Percentiles rank a stretch among this genome's conserved stretches.
Evolutionary conservation across 2,329 filamentous ascomycete genomes (phyloP).

Genomic region (Nannizzia gypsea): DNA sequence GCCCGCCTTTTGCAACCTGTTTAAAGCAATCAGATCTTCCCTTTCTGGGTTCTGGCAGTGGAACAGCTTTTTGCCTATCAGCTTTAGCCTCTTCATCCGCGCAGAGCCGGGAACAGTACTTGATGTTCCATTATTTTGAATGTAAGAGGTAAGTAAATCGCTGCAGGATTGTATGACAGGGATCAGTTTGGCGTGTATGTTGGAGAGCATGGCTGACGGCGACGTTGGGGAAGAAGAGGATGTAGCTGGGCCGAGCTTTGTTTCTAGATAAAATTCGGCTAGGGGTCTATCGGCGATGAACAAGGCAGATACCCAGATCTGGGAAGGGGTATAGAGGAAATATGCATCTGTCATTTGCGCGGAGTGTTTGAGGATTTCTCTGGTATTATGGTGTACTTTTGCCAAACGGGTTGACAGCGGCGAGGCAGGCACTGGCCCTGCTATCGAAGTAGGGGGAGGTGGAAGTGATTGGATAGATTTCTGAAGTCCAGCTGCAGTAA

Average conservation of each 20-base stretch:
- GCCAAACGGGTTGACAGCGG: conserved; percentile 38
- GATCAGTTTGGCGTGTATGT: conserved; percentile 29
- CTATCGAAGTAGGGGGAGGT: conserved; percentile 32
- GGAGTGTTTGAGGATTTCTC: conserved; percentile 63
- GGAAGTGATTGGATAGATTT: conserved; percentile 23
- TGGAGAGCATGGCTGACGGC: conserved; percentile 16
- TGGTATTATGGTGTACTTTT: conserved; percentile 59
- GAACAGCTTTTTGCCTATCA: conserved; percentile 39
- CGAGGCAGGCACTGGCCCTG: conserved; percentile 13
- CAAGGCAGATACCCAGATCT: conserved; percentile 80
- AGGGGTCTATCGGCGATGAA: conserved; percentile 55
- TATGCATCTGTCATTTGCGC: conserved; percentile 88
- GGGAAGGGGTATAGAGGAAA: conserved; percentile 87
- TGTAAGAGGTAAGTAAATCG: conserved; percentile 29
- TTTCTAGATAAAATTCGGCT: conserved; percentile 34
- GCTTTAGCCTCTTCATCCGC: conserved; percentile 32
- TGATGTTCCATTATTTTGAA: conserved; percentile 8
- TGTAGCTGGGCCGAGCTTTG: conserved; percentile 27
- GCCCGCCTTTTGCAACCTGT: conserved; percentile 30
- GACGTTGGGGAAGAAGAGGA: conserved; percentile 4
- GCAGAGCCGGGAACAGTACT: conserved; percentile 19
- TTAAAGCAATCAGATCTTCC: conserved; percentile 28
- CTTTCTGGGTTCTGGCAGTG: conserved; percentile 41
- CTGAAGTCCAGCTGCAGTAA: conserved; percentile 24
- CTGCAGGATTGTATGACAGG: conserved; percentile 30